Conservation (phyloP, 2,329 filamentous ascomycete species). For the Endothia cerciana region DNA sequence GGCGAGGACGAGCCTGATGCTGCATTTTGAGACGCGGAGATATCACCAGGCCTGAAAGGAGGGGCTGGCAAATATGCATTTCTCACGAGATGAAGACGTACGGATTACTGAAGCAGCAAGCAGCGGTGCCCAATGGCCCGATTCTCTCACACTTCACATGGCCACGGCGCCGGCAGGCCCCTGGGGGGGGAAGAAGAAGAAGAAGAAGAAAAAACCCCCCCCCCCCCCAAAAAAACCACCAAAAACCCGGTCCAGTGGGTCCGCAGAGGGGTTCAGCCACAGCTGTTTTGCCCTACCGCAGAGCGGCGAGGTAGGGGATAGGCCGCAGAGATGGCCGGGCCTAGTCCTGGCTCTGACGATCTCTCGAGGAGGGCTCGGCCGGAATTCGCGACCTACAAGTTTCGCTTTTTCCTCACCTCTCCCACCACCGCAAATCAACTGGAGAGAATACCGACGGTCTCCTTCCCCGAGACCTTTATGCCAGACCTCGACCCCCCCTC, state of each 20-base stretch:
- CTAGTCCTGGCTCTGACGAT: too few species aligned
- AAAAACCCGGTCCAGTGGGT: neutral
- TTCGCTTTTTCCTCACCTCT: neutral
- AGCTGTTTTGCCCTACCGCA: neutral
- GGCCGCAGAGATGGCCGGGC: too few species aligned
- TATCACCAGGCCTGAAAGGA: neutral
- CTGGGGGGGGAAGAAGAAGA: too few species aligned
- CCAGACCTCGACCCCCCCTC: too few species aligned
- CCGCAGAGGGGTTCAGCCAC: conserved; percentile 11
- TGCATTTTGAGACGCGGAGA: neutral
- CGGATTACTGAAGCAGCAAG: neutral
- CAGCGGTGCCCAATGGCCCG: neutral
- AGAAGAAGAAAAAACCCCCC: too few species aligned
- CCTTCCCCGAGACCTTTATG: too few species aligned
- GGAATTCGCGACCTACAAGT: too few species aligned
- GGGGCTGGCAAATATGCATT: neutral
- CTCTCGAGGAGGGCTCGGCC: too few species aligned
- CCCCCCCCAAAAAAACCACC: too few species aligned
- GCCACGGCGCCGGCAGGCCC: neutral
- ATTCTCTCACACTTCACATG: neutral
- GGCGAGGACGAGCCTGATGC: neutral
- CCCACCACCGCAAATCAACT: too few species aligned
- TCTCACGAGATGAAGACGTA: neutral
- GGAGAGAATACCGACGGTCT: too few species aligned
- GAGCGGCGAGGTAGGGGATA: neutral